Evolutionary conservation across 768 basidiomycete species (phyloP).

Genomic region (Hemileccinum rubropunctum): DNA sequence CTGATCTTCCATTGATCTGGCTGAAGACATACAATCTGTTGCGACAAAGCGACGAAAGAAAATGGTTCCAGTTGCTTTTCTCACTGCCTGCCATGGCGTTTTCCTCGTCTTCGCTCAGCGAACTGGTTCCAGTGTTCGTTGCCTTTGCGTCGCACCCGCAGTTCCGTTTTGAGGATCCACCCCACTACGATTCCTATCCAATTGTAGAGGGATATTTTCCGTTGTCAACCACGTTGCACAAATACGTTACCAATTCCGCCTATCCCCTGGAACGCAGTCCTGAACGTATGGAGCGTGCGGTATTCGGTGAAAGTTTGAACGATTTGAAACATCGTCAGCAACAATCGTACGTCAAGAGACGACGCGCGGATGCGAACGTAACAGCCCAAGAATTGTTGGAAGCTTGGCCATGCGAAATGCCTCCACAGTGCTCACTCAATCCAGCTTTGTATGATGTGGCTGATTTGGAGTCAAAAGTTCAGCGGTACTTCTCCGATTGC

Average conservation of each 20-base stretch:
- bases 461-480: not conserved
- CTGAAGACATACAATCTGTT: constrained; percentile 26
- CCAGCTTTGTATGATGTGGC: not conserved
- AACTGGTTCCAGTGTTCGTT: constrained; percentile 27
- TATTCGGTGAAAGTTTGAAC: not conserved
- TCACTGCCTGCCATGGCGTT: constrained; percentile 30
- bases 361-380: not conserved
- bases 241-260: not conserved
- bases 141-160: constrained; percentile 25
- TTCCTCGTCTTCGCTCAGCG: constrained; percentile 4
- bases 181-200: constrained; percentile 2
- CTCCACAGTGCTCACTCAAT: not conserved
- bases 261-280: constrained; percentile 3
- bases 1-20: constrained; percentile 17
- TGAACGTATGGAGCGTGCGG: not conserved
- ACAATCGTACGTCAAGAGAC: not conserved
- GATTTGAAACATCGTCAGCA: not conserved
- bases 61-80: constrained; percentile 25
- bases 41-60: constrained; percentile 5
- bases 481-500: constrained; percentile 6
- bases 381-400: constrained; percentile 4
- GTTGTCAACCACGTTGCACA: not conserved
- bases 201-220: constrained; percentile 3
- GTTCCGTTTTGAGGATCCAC: constrained; percentile 9
- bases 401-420: constrained; percentile 16